A percentile compares a stretch with the other conserved stretches of the same genome.
Evolutionary conservation across 1,139 yeast genomes (phyloP).

Genomic region (Candida neerlandica): DNA sequence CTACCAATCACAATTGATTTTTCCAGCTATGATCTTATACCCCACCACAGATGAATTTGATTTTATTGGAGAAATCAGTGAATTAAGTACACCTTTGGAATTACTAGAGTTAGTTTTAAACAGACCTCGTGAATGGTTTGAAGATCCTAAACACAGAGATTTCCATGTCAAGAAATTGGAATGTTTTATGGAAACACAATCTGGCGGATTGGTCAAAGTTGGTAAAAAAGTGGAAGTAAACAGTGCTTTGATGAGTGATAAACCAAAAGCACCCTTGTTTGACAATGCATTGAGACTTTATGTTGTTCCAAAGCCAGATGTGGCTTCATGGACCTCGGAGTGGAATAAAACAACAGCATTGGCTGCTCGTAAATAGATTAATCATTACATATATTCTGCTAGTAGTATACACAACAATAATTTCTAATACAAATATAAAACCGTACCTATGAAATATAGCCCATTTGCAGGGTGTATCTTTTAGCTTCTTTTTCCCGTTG

Average conservation of each 20-base stretch:
- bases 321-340: constrained; percentile 61
- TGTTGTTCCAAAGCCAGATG: constrained; percentile 74
- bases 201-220: constrained; percentile 84
- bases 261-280: constrained; percentile 74
- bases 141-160: constrained; percentile 59
- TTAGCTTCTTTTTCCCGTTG: constrained; percentile 46
- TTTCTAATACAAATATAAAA: background rate
- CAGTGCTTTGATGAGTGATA: constrained; percentile 61
- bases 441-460: constrained; percentile 31
- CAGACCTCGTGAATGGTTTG: constrained; percentile 74
- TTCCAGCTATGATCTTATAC: constrained; percentile 80
- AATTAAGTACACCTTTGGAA: constrained; percentile 63
- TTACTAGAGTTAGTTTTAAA: constrained; percentile 57
- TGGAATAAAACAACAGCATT: constrained; percentile 73
- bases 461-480: constrained; percentile 56
- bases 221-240: constrained; percentile 76
- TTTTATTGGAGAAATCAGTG: constrained; percentile 73
- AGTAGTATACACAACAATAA: background rate
- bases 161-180: constrained; percentile 64
- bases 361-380: constrained; percentile 39
- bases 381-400: background rate
- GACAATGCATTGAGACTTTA: constrained; percentile 75
- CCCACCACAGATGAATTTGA: constrained; percentile 89
- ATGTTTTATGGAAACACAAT: constrained; percentile 76
- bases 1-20: constrained; percentile 73